Conservation (phyloP, 331 rosid genomes). For the Arachis monticola region DNA sequence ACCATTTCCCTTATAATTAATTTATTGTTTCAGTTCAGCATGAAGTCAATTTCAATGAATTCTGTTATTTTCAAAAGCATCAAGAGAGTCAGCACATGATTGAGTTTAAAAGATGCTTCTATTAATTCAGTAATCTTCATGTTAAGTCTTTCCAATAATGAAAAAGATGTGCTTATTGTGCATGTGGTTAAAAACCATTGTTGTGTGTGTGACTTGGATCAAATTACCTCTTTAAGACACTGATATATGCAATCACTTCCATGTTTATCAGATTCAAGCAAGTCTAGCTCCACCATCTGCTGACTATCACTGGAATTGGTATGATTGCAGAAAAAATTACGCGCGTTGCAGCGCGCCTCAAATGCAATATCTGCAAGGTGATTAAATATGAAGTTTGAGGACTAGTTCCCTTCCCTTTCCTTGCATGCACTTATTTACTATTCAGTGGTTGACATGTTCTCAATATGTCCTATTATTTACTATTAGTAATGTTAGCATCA, state of each 20-base stretch:
- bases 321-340: slow-evolving; percentile 54
- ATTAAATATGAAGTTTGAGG: slow-evolving; percentile 8
- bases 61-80: slow-evolving; percentile 1
- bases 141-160: not conserved
- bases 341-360: slow-evolving; percentile 53
- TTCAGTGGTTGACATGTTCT: slow-evolving; percentile 15
- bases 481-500: slow-evolving; percentile 14
- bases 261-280: slow-evolving; percentile 50
- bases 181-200: not conserved
- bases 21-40: slow-evolving; percentile 7
- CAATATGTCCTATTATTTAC: slow-evolving; percentile 13
- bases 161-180: not conserved
- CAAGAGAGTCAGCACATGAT: slow-evolving; percentile 2
- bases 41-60: slow-evolving; percentile 6
- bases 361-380: slow-evolving; percentile 57
- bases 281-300: slow-evolving; percentile 62
- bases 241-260: slow-evolving; percentile 5
- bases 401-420: not conserved
- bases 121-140: not conserved
- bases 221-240: slow-evolving; percentile 16
- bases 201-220: not conserved
- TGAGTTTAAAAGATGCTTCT: slow-evolving; percentile 8
- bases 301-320: slow-evolving; percentile 56
- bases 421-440: not conserved
- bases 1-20: slow-evolving; percentile 9